Conservation (phyloP, 768 basidiomycete genomes). For the Trichaptum fuscoviolaceum region DNA sequence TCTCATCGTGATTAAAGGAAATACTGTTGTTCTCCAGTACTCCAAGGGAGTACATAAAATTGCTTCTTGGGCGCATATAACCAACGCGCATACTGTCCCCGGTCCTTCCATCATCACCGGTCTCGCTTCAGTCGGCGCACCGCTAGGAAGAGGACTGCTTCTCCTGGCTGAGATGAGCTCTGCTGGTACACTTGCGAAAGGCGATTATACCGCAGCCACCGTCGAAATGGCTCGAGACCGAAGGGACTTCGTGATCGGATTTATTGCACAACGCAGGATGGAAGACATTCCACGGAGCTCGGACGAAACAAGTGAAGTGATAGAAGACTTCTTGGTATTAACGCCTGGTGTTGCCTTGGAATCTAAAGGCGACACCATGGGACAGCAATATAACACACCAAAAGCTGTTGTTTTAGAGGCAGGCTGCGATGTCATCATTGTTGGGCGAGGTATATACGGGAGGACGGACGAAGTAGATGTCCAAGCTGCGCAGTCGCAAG, state of each 20-base stretch:
- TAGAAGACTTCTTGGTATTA: slow-evolving; percentile 84
- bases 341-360: slow-evolving; percentile 92
- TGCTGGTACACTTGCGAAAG: slow-evolving; percentile 77
- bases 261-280: slow-evolving; percentile 87
- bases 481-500: slow-evolving; percentile 46
- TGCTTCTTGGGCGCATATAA: slow-evolving; percentile 93
- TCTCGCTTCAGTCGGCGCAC: slow-evolving; percentile 78
- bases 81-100: slow-evolving; percentile 93
- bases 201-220: slow-evolving; percentile 76
- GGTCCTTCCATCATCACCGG: slow-evolving; percentile 95
- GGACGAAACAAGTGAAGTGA: slow-evolving; percentile 23
- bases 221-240: slow-evolving; percentile 82
- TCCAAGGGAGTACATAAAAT: slow-evolving; percentile 90
- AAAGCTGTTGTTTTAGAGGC: slow-evolving; percentile 70
- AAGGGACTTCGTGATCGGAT: slow-evolving; percentile 90
- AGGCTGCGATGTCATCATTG: slow-evolving; percentile 95
- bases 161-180: slow-evolving; percentile 97
- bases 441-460: slow-evolving; percentile 92
- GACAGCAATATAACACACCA: slow-evolving; percentile 94
- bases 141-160: slow-evolving; percentile 80
- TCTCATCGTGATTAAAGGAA: slow-evolving; percentile 48
- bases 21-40: slow-evolving; percentile 94
- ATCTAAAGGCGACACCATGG: slow-evolving; percentile 74
- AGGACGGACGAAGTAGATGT: slow-evolving; percentile 44
- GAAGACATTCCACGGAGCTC: slow-evolving; percentile 43